These are phyloP conservation scores for Citrus medica DNA, from an alignment of 345 rosid genomes.

Conservation along the genomic window DNA sequence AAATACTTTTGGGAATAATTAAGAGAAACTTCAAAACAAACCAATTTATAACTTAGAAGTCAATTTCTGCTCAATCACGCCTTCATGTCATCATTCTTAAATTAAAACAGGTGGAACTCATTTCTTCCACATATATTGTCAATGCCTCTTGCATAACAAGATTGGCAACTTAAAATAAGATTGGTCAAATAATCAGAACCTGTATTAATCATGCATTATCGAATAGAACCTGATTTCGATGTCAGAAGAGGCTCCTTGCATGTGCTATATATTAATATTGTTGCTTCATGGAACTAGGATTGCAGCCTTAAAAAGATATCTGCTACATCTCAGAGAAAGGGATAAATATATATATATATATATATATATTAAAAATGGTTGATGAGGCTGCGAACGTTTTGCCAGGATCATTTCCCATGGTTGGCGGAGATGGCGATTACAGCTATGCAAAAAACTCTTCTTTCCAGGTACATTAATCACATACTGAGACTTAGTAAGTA, in stretches of 20 bases:
- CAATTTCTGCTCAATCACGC: too few relatives aligned
- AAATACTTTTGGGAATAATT: not conserved
- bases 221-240: not conserved
- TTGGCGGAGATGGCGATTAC: slow-evolving; percentile 13
- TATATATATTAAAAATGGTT: not conserved
- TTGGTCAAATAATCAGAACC: not conserved
- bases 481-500: not conserved
- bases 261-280: not conserved
- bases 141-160: not conserved
- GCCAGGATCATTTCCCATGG: not conserved
- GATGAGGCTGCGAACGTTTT: not conserved
- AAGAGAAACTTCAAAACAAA: not conserved
- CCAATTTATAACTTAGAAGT: not conserved
- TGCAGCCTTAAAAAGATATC: not conserved
- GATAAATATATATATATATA: too few relatives aligned
- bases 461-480: slow-evolving; percentile 1
- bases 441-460: slow-evolving; percentile 15
- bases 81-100: not conserved
- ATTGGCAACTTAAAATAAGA: not conserved
- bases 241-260: not conserved
- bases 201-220: not conserved
- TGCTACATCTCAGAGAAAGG: not conserved
- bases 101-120: not conserved
- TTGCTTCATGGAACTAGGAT: not conserved
- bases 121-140: not conserved